Percentiles rank a stretch among this genome's conserved stretches.
phyloP scores from a whole-genome alignment of 164 flowering plant species.

The Chimonanthus praecox region DNA sequence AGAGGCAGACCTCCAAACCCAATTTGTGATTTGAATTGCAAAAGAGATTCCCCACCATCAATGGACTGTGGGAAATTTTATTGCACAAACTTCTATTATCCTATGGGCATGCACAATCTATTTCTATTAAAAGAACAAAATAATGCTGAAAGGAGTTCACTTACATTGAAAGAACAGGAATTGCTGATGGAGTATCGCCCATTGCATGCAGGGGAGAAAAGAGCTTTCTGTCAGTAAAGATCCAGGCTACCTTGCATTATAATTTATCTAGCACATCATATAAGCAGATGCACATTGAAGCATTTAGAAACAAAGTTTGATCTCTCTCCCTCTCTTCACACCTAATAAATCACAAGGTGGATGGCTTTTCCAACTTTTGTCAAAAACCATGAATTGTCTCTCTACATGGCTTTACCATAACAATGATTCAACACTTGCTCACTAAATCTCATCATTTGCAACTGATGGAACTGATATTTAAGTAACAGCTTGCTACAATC shows the following conservation, averaged over 20 bases:
- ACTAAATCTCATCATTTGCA: no score
- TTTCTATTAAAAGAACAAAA: no score
- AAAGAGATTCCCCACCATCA: not conserved
- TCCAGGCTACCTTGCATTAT: not conserved
- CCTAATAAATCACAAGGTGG: not conserved
- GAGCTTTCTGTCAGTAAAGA: conserved; percentile 14
- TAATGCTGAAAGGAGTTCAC: conserved; percentile 19
- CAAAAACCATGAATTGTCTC: not conserved
- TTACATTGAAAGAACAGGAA: conserved; percentile 98
- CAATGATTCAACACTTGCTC: not conserved
- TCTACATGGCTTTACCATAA: not conserved
- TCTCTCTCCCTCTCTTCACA: no score
- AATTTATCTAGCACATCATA: not conserved
- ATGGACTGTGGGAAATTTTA: not conserved
- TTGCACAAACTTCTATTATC: not conserved
- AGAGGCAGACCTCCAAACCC: no score
- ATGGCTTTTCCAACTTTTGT: not conserved
- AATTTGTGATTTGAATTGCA: not conserved
- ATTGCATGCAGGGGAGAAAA: conserved; percentile 31
- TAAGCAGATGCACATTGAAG: not conserved
- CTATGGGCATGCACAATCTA: not conserved
- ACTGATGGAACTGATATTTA: no score
- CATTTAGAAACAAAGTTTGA: not conserved
- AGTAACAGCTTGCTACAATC: no score
- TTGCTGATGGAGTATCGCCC: conserved; percentile 51